Base-by-base conservation (phyloP, 305 asterid genomes). In the Fraxinus greggii region DNA sequence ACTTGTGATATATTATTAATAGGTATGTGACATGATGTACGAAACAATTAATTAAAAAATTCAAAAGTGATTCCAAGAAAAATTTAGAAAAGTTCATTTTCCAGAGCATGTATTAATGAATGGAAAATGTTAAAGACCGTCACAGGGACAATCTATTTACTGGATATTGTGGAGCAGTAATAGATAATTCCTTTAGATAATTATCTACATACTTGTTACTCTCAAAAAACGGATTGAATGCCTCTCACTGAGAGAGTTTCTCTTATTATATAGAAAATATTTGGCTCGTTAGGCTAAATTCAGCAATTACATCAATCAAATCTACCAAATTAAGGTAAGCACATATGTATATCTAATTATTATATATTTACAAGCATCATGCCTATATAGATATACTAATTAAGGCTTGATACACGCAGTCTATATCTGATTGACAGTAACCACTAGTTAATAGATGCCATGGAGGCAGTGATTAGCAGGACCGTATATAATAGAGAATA, bases 361-460 rank as follows among this genome's bases (percentile, higher is more conserved):
- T 59, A 59, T 59, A 59, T 59, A 8, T 59, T 59, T 59, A 21
- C 29, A 59, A 21, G 69, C 69, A 21, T 59, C 15, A 23, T 21
- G 15, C 69, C 69, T 59, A 59, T 21, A 59, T 21, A 59, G 29
- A 21, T 59, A 59, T 21, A 59, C 69, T 8, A 59, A 59, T 59
- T 59, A 59, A 59, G 69, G 13, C 29, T 59, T 59, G 69, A 59
- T 21, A 59, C 69, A 59, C 21, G 69, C 15, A 9, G 69, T 59
- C 69, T 21, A 21, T 59, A 59, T 59, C 31, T 59, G 29, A 59
- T 23, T 21, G 69, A 59, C 13, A 56, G 72, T 48, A 81, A 79
- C 74, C 35, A 17, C 76, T 78, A 80, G 36, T 73, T 86, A 84
- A 81, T 79, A 80, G 48, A 72, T 82, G 77, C 67, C 56, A 15